These are phyloP conservation scores for Backusella psychrophila DNA, from an alignment of 192 early-diverging fungal genomes.

Conservation along the genomic window DNA sequence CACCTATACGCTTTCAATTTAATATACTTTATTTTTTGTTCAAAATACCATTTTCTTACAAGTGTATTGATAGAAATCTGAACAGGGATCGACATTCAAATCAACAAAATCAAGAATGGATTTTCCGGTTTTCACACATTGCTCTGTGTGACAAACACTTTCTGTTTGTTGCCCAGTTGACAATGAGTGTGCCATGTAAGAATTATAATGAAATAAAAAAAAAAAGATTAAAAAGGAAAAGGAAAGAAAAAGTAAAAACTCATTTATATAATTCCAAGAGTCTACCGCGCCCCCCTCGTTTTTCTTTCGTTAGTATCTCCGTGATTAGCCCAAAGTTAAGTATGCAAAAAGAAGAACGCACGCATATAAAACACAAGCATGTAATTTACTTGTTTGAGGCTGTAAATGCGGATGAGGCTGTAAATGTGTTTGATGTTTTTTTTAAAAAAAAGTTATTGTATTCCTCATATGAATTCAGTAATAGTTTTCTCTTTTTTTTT, in stretches of 20 bases:
- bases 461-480: too few species aligned
- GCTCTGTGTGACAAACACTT: slow-evolving; percentile 46
- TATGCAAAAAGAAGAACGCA: neutral
- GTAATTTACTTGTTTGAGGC: neutral
- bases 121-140: slow-evolving; percentile 54
- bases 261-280: neutral
- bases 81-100: slow-evolving; percentile 56
- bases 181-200: neutral
- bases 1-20: slow-evolving; percentile 36
- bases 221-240: neutral
- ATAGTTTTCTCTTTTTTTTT: too few species aligned
- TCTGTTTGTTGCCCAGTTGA: neutral
- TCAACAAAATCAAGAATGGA: slow-evolving; percentile 55
- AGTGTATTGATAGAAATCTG: slow-evolving; percentile 65
- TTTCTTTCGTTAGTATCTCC: neutral
- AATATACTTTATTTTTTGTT: neutral
- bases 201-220: neutral
- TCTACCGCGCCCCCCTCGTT: neutral
- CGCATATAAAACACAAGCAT: neutral
- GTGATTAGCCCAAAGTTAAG: neutral
- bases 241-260: neutral
- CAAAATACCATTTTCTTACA: slow-evolving; percentile 41
- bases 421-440: neutral
- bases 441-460: neutral
- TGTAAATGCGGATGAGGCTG: neutral